Evolutionary conservation across 805 yeast species (phyloP), one percentile per base, ranked within the genome.

Genomic region (Kluyveromyces wickerhamii): DNA sequence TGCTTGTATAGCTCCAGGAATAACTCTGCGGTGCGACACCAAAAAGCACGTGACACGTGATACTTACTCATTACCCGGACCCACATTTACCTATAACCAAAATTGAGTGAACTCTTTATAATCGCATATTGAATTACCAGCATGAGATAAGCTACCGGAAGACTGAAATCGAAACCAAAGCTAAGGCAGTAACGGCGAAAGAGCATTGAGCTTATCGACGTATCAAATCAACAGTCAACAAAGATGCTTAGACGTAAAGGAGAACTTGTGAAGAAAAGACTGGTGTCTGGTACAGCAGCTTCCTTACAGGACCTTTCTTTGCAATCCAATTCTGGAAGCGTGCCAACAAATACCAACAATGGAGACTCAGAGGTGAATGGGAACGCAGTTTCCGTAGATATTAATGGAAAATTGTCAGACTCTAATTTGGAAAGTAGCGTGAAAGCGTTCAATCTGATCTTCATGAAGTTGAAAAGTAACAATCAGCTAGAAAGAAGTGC

Each of bases 381-480:
- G 19, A 19, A 21, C 4, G 26, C 20, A 9, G 14, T 30, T 12
- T 30, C 41, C 4, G 44, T 45, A 13, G 42, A 49, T 11, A 25
- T 27, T 14, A 29, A 34, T n/a, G 39, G 35, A 8, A 32, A 33
- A 6, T 25, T 37, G 12, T 32, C 29, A 12, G 41, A 37, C 18
- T 18, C 38, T 6, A 54, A 49, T 31, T 35, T 54, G 25, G 59
- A 51, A 9, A 44, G 47, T 13, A 45, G 53, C 8, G 48, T 45
- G 30, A 44, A 52, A 14, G 60, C 64, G 3, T 56, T 65, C 10
- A 56, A 58, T 34, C 45, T 51, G 25, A 63, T 64, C 12, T 65
- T 66, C 37, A 53, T 51, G 34, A 57, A 58, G 25, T 45, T 66
- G 34, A 59, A 60, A 41, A 60, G 66, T 34, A 44, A 57, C 7